phyloP scores from a whole-genome alignment of 805 yeast genomes.

The Cyberlindnera subsufficiens region DNA sequence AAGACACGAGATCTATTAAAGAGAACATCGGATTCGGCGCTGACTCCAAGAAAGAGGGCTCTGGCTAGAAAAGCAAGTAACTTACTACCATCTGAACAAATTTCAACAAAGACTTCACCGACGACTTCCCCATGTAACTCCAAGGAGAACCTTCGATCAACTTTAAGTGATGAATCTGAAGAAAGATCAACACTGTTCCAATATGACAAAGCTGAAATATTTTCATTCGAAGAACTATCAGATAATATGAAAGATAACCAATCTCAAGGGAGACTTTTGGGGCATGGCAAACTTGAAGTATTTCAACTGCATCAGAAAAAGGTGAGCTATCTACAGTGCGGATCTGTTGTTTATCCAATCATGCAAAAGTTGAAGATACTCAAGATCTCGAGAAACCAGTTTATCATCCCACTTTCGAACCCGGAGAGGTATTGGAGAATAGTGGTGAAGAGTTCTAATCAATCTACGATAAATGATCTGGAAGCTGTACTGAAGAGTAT shows the following conservation, averaged over 20 bases:
- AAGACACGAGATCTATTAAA: slow-evolving; percentile 18
- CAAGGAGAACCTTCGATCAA: neutral
- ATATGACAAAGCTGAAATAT: slow-evolving; percentile 17
- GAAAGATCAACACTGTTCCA: slow-evolving; percentile 16
- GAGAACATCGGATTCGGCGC: slow-evolving; percentile 13
- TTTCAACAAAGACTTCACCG: neutral
- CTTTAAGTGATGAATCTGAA: neutral
- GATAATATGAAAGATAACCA: slow-evolving; percentile 7
- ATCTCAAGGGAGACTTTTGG: slow-evolving; percentile 41
- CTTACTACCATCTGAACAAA: neutral
- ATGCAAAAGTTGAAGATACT: slow-evolving; percentile 57
- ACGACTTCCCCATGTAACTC: neutral
- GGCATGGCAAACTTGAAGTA: slow-evolving; percentile 55
- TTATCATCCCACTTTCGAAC: slow-evolving; percentile 60
- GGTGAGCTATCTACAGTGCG: slow-evolving; percentile 61
- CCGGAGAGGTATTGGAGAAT: slow-evolving; percentile 76
- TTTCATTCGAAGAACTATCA: slow-evolving; percentile 18
- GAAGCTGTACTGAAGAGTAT: slow-evolving; percentile 25
- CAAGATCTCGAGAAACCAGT: slow-evolving; percentile 40
- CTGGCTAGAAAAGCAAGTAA: slow-evolving; percentile 13
- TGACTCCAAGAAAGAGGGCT: slow-evolving; percentile 21
- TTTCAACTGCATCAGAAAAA: slow-evolving; percentile 53
- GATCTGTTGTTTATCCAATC: slow-evolving; percentile 64
- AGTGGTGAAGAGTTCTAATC: slow-evolving; percentile 23
- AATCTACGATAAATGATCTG: slow-evolving; percentile 15